Conservation (phyloP, 257 asterid genomes). For the Thymus quinquecostatus region DNA sequence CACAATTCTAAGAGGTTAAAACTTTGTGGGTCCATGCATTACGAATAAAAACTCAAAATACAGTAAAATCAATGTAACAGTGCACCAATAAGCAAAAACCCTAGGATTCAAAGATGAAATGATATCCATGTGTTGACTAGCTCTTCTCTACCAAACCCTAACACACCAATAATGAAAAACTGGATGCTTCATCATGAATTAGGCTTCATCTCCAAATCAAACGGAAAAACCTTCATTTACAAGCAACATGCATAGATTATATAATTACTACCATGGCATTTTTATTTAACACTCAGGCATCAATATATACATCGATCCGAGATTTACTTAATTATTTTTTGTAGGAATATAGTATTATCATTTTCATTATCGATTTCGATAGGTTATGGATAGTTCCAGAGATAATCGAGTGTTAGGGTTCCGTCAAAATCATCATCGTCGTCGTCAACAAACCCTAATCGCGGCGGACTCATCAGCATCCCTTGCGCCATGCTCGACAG, state of each 20-base stretch:
- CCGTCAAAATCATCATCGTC: constrained; percentile 35
- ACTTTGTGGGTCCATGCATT: too few relatives aligned
- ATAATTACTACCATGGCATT: neutral
- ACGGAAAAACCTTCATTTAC: neutral
- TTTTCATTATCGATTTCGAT: neutral
- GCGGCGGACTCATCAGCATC: constrained; percentile 77
- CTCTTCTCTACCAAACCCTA: constrained; percentile 39
- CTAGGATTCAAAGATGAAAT: constrained; percentile 38
- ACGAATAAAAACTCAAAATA: too few relatives aligned
- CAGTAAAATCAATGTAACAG: constrained; percentile 34
- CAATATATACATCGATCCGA: neutral
- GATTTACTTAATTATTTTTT: neutral
- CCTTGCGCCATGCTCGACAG: constrained; percentile 73
- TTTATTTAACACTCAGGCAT: neutral
- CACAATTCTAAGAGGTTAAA: too few relatives aligned
- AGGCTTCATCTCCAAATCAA: neutral
- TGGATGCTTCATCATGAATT: too few relatives aligned
- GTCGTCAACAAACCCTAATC: constrained; percentile 36
- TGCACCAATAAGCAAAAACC: constrained; percentile 31
- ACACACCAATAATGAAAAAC: too few relatives aligned
- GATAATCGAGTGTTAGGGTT: constrained; percentile 27
- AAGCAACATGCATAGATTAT: neutral
- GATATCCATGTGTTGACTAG: constrained; percentile 32
- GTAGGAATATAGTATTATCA: too few relatives aligned
- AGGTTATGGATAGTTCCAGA: constrained; percentile 54